These are phyloP conservation scores for Peltaster fructicola DNA, from an alignment of 2,329 filamentous ascomycete genomes.

Conservation along the genomic window DNA sequence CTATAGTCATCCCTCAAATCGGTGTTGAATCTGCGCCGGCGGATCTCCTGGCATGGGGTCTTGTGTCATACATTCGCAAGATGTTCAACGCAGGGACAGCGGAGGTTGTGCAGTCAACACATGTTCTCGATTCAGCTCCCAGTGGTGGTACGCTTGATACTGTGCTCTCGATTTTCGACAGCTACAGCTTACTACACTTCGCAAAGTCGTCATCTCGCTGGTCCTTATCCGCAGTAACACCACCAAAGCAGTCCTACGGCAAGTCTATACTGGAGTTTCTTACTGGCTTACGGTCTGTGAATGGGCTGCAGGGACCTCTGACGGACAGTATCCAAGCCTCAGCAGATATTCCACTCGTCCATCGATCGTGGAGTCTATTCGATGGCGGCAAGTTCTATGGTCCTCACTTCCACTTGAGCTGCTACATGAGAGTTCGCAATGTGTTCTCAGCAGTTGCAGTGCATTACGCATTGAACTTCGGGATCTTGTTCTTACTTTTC, in stretches of 20 bases:
- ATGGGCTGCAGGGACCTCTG: conserved; percentile 37
- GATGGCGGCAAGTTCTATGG: conserved; percentile 36
- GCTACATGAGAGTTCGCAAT: conserved; percentile 37
- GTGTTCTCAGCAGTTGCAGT: conserved; percentile 29
- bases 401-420: conserved; percentile 37
- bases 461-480: conserved; percentile 30
- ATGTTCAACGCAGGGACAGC: conserved; percentile 32
- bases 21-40: conserved; percentile 45
- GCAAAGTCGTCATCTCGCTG: conserved; percentile 32
- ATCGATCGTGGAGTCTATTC: conserved; percentile 42
- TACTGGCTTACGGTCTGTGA: conserved; percentile 35
- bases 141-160: conserved; percentile 49
- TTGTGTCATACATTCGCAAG: conserved; percentile 36
- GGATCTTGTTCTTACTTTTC: conserved; percentile 29
- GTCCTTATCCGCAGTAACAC: conserved; percentile 30
- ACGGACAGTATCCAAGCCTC: conserved; percentile 35
- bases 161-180: conserved; percentile 37
- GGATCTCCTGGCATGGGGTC: conserved; percentile 35
- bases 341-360: conserved; percentile 38
- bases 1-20: conserved; percentile 43
- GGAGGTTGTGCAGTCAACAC: conserved; percentile 34
- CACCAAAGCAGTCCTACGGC: conserved; percentile 14
- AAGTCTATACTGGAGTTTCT: conserved; percentile 22
- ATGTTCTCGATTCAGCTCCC: conserved; percentile 34
- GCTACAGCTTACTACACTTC: conserved; percentile 30